Conservation (phyloP, 805 yeast species). For the Candida cerambycidarum region DNA sequence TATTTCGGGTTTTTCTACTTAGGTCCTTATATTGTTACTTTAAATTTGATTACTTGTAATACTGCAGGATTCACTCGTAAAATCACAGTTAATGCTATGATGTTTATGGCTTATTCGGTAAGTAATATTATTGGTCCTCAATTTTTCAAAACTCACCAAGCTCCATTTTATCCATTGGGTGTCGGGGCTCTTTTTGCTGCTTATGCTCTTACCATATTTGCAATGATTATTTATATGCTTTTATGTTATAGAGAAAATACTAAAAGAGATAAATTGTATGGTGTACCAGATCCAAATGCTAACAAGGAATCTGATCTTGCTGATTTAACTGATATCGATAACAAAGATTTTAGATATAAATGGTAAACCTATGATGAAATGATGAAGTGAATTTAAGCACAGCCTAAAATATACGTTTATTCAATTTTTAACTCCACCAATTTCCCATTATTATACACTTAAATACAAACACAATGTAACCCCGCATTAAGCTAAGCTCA, state of each 20-base stretch:
- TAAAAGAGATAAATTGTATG: slow-evolving; percentile 28
- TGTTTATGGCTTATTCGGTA: slow-evolving; percentile 48
- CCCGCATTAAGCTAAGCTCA: slow-evolving; percentile 34
- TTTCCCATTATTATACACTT: too few species aligned
- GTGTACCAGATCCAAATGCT: slow-evolving; percentile 28
- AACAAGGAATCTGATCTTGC: slow-evolving; percentile 38
- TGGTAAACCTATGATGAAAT: not conserved
- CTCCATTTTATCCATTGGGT: slow-evolving; percentile 43
- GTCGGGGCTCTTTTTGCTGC: slow-evolving; percentile 40
- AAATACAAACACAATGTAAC: too few species aligned
- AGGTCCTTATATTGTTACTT: slow-evolving; percentile 24
- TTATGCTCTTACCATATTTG: slow-evolving; percentile 20
- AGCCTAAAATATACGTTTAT: too few species aligned
- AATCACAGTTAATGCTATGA: slow-evolving; percentile 43
- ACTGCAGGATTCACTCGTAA: slow-evolving; percentile 61
- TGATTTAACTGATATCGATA: slow-evolving; percentile 56
- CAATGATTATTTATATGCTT: slow-evolving; percentile 22
- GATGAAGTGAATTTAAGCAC: too few species aligned
- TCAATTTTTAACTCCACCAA: too few species aligned
- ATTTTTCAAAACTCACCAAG: slow-evolving; percentile 42
- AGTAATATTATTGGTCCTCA: slow-evolving; percentile 61
- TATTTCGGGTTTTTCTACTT: slow-evolving; percentile 14
- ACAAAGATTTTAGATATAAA: slow-evolving; percentile 51
- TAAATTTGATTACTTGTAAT: slow-evolving; percentile 40
- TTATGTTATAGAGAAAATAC: slow-evolving; percentile 36